Conservation (phyloP, 1,139 yeast species). For the Saccharomyces uvarum region DNA sequence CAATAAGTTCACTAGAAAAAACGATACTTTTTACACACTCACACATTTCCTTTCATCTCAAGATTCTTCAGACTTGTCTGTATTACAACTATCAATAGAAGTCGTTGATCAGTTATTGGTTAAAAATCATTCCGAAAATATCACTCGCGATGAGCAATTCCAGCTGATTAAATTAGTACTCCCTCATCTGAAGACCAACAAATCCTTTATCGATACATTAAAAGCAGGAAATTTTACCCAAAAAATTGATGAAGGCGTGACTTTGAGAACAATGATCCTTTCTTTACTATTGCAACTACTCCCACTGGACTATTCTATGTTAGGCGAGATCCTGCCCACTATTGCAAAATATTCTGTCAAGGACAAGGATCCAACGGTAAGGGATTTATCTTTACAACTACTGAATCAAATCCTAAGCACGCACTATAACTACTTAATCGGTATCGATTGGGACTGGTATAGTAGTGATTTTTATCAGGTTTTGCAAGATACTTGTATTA, state of each 20-base stretch:
- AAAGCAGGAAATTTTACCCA: slow-evolving; percentile 28
- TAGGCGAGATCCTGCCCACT: slow-evolving; percentile 1
- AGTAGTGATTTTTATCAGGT: neutral
- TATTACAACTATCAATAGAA: slow-evolving; percentile 8
- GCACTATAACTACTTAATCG: neutral
- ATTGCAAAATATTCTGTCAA: slow-evolving; percentile 8
- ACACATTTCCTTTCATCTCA: slow-evolving; percentile 1
- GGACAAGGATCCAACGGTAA: slow-evolving; percentile 7
- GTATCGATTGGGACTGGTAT: neutral
- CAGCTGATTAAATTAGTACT: slow-evolving; percentile 5
- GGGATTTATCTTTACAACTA: slow-evolving; percentile 1
- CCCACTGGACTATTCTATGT: slow-evolving; percentile 7
- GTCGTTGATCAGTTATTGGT: slow-evolving; percentile 7
- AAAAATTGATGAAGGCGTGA: slow-evolving; percentile 19
- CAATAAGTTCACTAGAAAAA: neutral
- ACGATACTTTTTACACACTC: slow-evolving; percentile 3
- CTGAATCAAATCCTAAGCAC: neutral
- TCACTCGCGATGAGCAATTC: neutral
- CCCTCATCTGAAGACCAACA: slow-evolving; percentile 15
- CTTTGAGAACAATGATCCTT: slow-evolving; percentile 13
- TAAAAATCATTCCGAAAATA: slow-evolving; percentile 1
- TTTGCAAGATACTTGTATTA: neutral
- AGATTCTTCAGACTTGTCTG: slow-evolving; percentile 1
- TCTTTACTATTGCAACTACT: slow-evolving; percentile 8
- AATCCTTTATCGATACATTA: slow-evolving; percentile 15